Percentiles rank a stretch among this genome's conserved stretches.
phyloP scores from a whole-genome alignment of 331 rosid genomes.

The Arachis monticola region DNA sequence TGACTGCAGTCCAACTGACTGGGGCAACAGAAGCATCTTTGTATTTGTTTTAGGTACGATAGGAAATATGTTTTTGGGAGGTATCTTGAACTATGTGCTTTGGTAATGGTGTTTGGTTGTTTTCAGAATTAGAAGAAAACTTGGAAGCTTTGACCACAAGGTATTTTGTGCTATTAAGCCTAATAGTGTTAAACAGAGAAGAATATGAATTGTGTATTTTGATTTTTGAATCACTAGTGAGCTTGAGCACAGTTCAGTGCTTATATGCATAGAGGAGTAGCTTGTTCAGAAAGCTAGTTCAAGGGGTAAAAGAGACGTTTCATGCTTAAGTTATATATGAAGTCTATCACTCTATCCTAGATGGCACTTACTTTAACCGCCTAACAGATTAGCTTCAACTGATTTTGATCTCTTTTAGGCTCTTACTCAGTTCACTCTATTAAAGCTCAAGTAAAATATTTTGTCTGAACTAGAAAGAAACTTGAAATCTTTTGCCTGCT shows the following conservation, averaged over 20 bases:
- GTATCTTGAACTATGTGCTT: constrained; percentile 7
- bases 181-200: not conserved
- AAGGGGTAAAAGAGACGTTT: too few relatives aligned
- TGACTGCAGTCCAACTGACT: not conserved
- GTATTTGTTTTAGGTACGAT: constrained; percentile 12
- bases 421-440: too few relatives aligned
- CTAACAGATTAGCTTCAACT: too few relatives aligned
- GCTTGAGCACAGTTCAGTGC: too few relatives aligned
- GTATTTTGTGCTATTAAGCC: not conserved
- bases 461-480: not conserved
- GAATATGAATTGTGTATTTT: too few relatives aligned
- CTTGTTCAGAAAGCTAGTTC: too few relatives aligned
- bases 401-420: too few relatives aligned
- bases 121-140: not conserved
- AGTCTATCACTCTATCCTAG: too few relatives aligned
- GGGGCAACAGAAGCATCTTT: constrained; percentile 9
- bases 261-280: too few relatives aligned
- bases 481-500: not conserved
- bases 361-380: too few relatives aligned
- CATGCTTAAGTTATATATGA: too few relatives aligned
- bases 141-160: not conserved
- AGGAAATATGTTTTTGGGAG: constrained; percentile 8
- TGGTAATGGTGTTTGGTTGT: not conserved
- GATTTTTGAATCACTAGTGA: too few relatives aligned
- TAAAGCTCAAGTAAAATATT: not conserved